Conservation (phyloP, 768 basidiomycete species). For the Tephrocybe sp. region DNA sequence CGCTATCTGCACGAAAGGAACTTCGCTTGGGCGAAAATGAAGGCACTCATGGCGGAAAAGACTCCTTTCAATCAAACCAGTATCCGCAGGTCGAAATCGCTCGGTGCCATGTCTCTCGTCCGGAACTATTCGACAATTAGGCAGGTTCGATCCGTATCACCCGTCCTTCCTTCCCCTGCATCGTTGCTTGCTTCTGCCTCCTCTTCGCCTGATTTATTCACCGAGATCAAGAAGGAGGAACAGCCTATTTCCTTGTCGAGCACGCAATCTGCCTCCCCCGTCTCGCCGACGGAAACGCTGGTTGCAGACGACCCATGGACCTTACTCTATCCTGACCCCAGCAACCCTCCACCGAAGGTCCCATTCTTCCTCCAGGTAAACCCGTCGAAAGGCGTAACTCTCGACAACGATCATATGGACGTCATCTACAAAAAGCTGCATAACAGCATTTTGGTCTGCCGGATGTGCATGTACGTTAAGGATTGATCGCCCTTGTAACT, state of each 20-base stretch:
- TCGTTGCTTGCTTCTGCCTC: neutral
- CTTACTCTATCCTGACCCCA: neutral
- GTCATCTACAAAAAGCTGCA: neutral
- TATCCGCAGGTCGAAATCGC: conserved; percentile 4
- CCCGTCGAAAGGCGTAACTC: neutral
- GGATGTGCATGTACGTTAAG: conserved; percentile 12
- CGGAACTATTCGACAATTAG: neutral
- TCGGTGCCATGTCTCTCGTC: neutral
- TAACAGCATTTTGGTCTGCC: neutral
- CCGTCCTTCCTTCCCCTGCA: neutral
- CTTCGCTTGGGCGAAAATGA: conserved; percentile 29
- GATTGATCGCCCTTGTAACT: neutral
- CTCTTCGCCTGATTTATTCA: neutral
- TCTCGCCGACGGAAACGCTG: neutral
- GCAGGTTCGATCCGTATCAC: neutral
- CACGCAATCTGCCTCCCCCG: neutral
- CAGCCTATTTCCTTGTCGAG: neutral
- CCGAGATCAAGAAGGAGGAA: conserved; percentile 4
- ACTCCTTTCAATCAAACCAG: neutral
- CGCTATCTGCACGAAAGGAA: conserved; percentile 34
- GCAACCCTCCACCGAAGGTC: neutral
- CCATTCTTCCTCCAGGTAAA: neutral
- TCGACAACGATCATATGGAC: neutral
- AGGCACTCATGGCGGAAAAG: conserved; percentile 23
- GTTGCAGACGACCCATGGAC: neutral